Percentiles rank a stretch among this genome's conserved stretches.
These are phyloP conservation scores for Pseudogymnoascus destructans DNA, from an alignment of 2,329 filamentous ascomycete species.

Conservation along the genomic window DNA sequence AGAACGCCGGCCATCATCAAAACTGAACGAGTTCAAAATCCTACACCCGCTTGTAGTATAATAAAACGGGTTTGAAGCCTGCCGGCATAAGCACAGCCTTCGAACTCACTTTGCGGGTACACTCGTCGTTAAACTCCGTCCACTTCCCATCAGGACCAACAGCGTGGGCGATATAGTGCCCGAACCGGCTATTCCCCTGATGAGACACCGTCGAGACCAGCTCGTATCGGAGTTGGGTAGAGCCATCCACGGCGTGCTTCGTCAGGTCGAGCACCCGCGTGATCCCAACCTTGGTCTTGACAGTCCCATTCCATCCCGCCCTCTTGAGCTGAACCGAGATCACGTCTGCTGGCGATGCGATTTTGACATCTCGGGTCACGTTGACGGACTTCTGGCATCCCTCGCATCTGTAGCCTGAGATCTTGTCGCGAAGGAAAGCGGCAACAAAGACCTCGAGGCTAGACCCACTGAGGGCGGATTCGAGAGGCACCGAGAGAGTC, in stretches of 20 bases:
- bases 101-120: not conserved
- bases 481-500: conserved; percentile 20
- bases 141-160: conserved; percentile 14
- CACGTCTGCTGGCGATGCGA: conserved; percentile 20
- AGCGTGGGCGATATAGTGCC: conserved; percentile 18
- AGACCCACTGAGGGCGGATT: conserved; percentile 15
- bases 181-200: conserved; percentile 10
- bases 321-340: conserved; percentile 22
- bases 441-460: conserved; percentile 18
- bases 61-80: not conserved
- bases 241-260: conserved; percentile 13
- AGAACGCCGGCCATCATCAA: not conserved
- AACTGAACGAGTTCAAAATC: not conserved
- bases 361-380: conserved; percentile 13
- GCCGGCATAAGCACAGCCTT: not conserved
- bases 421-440: conserved; percentile 17
- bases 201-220: conserved; percentile 25
- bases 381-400: conserved; percentile 14
- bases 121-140: conserved; percentile 16
- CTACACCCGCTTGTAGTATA: conserved; percentile 7
- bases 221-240: conserved; percentile 19
- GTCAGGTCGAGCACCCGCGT: conserved; percentile 19
- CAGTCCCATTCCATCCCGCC: conserved; percentile 17
- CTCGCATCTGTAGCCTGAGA: conserved; percentile 22
- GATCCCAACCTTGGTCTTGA: conserved; percentile 16